Evolutionary conservation across 1,284 basidiomycete genomes (phyloP).

Genomic region (Veloporphyrellus conicus): DNA sequence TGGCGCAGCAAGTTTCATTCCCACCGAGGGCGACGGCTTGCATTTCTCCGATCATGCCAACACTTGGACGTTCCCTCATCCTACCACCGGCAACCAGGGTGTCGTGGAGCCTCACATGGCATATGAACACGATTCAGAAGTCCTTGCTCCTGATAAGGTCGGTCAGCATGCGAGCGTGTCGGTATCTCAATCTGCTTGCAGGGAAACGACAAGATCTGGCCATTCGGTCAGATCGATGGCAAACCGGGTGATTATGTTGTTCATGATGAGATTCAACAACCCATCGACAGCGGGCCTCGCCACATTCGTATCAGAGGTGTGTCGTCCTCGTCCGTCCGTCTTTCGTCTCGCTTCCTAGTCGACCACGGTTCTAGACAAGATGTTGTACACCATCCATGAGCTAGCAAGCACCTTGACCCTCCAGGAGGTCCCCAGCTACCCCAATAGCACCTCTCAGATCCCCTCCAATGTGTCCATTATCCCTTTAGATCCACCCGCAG

Average conservation of each 20-base stretch:
- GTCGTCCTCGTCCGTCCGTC: not conserved
- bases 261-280: slow-evolving; percentile 60
- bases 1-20: slow-evolving; percentile 55
- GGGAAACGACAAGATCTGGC: slow-evolving; percentile 66
- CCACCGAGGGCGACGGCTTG: slow-evolving; percentile 38
- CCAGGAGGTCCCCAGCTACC: slow-evolving; percentile 50
- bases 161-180: no score
- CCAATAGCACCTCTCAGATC: slow-evolving; percentile 48
- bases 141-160: slow-evolving; percentile 65
- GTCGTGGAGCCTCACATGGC: slow-evolving; percentile 64
- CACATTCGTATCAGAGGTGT: slow-evolving; percentile 18
- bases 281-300: slow-evolving; percentile 56
- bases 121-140: slow-evolving; percentile 47
- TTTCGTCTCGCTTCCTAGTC: not conserved
- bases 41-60: slow-evolving; percentile 42
- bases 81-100: slow-evolving; percentile 31
- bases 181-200: slow-evolving; percentile 24
- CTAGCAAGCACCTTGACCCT: slow-evolving; percentile 60
- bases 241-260: slow-evolving; percentile 45
- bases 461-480: slow-evolving; percentile 54
- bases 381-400: slow-evolving; percentile 62
- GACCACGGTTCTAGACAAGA: slow-evolving; percentile 41
- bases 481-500: slow-evolving; percentile 47
- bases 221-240: slow-evolving; percentile 40
- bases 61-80: slow-evolving; percentile 51